Evolutionary conservation across 83 land plant species (phyloP).

Genomic region (Picea abies): DNA sequence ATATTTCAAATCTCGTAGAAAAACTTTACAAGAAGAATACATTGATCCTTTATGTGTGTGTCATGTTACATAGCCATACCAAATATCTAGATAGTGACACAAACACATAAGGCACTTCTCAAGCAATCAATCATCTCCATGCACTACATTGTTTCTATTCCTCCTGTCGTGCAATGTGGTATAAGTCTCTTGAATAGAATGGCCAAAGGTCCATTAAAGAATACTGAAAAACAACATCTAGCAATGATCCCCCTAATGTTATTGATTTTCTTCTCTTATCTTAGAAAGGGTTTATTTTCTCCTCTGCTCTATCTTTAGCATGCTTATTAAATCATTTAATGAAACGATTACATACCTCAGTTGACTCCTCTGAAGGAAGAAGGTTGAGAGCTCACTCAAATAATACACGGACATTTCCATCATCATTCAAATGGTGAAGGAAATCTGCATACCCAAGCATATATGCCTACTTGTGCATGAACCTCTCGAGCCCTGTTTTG

Average conservation of each 20-base stretch:
- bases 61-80: slow-evolving; percentile 99
- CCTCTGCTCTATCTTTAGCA: too few relatives aligned
- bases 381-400: slow-evolving; percentile 94
- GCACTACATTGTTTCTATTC: too few relatives aligned
- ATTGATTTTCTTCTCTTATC: too few relatives aligned
- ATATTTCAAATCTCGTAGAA: slow-evolving; percentile 90
- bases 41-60: slow-evolving; percentile 79
- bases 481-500: slow-evolving; percentile 87
- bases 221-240: too few relatives aligned
- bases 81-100: slow-evolving; percentile 97
- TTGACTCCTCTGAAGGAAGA: slow-evolving; percentile 90
- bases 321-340: too few relatives aligned
- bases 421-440: slow-evolving; percentile 94
- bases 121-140: too few relatives aligned
- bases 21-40: slow-evolving; percentile 82
- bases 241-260: too few relatives aligned
- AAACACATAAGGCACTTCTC: slow-evolving; percentile 93
- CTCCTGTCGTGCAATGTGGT: too few relatives aligned
- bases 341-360: slow-evolving; percentile 57
- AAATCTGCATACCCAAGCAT: slow-evolving; percentile 99
- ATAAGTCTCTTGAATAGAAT: too few relatives aligned
- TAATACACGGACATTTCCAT: slow-evolving; percentile 91
- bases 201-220: too few relatives aligned
- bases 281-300: too few relatives aligned
- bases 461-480: slow-evolving; percentile 86